phyloP scores from a whole-genome alignment of 2,329 filamentous ascomycete genomes.

The Colletotrichum sp. region DNA sequence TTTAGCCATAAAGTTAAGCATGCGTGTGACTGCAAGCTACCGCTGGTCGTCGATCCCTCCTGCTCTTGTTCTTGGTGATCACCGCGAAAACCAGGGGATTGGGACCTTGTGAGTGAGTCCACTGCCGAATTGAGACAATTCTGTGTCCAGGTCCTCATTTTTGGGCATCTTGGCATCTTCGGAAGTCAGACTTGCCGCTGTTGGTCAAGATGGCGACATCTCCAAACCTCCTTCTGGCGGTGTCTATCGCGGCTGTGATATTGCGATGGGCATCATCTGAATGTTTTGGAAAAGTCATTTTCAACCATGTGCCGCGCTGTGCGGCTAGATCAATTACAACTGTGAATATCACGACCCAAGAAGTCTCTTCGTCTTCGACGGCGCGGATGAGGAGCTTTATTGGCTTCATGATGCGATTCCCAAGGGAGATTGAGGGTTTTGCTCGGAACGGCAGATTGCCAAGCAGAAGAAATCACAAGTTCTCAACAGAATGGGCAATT shows the following conservation, averaged over 20 bases:
- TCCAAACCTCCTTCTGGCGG: neutral
- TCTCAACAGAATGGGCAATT: neutral
- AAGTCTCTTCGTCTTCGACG: neutral
- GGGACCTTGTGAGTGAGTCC: neutral
- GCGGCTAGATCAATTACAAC: neutral
- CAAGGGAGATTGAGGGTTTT: neutral
- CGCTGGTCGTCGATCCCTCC: neutral
- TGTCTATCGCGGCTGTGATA: neutral
- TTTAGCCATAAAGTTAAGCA: neutral
- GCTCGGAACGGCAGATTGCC: neutral
- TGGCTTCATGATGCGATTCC: neutral
- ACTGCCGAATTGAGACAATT: neutral
- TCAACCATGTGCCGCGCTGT: neutral
- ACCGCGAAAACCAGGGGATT: neutral
- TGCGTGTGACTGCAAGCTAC: neutral
- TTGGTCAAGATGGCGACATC: neutral
- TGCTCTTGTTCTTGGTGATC: neutral
- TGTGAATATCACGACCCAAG: neutral
- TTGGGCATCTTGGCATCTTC: neutral
- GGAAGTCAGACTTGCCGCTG: neutral
- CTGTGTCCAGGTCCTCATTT: neutral
- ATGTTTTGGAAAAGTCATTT: neutral
- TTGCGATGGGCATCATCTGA: neutral
- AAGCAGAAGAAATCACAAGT: neutral
- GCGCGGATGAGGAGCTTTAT: neutral